A percentile compares a stretch with the other conserved stretches of the same genome.
These are phyloP conservation scores for Fusarium sp. DNA, from an alignment of 2,329 filamentous ascomycete species.

Conservation along the genomic window DNA sequence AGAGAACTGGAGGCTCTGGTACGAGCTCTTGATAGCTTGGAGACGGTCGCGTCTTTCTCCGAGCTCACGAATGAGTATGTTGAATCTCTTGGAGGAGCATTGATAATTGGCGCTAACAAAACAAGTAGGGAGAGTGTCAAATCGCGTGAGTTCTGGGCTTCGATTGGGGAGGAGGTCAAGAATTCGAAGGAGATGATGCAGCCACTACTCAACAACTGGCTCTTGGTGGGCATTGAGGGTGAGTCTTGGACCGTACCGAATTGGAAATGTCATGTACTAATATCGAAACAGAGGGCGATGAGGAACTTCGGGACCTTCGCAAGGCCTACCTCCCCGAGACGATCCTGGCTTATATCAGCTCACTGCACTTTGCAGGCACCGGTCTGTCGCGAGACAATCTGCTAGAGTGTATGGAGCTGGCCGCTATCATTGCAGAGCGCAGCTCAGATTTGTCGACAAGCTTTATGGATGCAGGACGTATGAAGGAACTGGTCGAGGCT, in stretches of 20 bases:
- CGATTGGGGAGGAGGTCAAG: conserved; percentile 63
- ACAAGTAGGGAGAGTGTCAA: conserved; percentile 44
- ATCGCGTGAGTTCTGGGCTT: conserved; percentile 60
- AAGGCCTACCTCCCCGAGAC: conserved; percentile 84
- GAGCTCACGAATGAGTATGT: conserved; percentile 62
- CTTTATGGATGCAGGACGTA: conserved; percentile 69
- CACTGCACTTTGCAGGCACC: conserved; percentile 79
- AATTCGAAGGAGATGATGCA: conserved; percentile 63
- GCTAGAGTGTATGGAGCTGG: conserved; percentile 86
- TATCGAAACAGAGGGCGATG: conserved; percentile 59
- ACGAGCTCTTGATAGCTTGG: conserved; percentile 70
- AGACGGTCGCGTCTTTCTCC: conserved; percentile 67
- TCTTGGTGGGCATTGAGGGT: conserved; percentile 64
- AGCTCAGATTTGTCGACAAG: conserved; percentile 70
- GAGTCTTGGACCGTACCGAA: conserved; percentile 38
- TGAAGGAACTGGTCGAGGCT: conserved; percentile 77
- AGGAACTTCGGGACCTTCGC: conserved; percentile 70
- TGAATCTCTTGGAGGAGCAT: too few species aligned
- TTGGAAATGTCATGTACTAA: conserved; percentile 16
- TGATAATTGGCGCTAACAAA: conserved; percentile 41
- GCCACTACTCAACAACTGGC: conserved; percentile 70
- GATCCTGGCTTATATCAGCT: conserved; percentile 81
- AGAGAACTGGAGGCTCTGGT: conserved; percentile 74
- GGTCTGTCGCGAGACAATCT: conserved; percentile 77
- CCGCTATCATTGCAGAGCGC: conserved; percentile 75